These are phyloP conservation scores for Cercospora citrullina DNA, from an alignment of 2,329 filamentous ascomycete genomes.

Conservation along the genomic window DNA sequence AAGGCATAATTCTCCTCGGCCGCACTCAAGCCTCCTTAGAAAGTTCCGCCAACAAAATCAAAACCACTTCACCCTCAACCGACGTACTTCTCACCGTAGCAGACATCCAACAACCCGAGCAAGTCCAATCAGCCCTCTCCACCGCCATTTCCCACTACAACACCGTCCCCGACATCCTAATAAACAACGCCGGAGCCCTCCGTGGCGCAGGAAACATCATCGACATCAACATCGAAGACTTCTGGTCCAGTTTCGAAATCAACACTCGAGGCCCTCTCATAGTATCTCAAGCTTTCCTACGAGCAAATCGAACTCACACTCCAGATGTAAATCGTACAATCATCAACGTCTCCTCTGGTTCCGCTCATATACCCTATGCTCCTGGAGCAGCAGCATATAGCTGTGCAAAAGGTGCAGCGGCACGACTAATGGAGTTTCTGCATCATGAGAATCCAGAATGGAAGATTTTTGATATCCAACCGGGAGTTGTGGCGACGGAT, in stretches of 20 bases:
- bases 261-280: slow-evolving; percentile 13
- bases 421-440: slow-evolving; percentile 12
- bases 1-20: slow-evolving; percentile 24
- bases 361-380: slow-evolving; percentile 34
- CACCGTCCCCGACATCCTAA: slow-evolving; percentile 7
- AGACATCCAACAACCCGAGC: slow-evolving; percentile 16
- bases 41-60: slow-evolving; percentile 15
- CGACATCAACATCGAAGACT: neutral
- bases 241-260: neutral
- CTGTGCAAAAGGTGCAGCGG: slow-evolving; percentile 12
- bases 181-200: slow-evolving; percentile 15
- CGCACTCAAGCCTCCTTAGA: slow-evolving; percentile 22
- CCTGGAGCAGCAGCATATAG: slow-evolving; percentile 11
- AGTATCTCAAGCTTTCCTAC: slow-evolving; percentile 10
- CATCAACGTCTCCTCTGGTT: slow-evolving; percentile 41
- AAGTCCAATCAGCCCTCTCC: neutral
- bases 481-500: slow-evolving; percentile 15
- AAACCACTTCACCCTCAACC: slow-evolving; percentile 5
- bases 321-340: slow-evolving; percentile 3
- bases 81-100: slow-evolving; percentile 19
- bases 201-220: neutral
- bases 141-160: neutral
- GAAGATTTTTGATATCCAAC: slow-evolving; percentile 19
- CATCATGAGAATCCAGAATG: slow-evolving; percentile 8
- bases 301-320: neutral